A percentile compares a stretch with the other conserved stretches of the same genome.
Evolutionary conservation across 495 filamentous ascomycete species (phyloP).

Genomic region (Talaromyces wortmannii): DNA sequence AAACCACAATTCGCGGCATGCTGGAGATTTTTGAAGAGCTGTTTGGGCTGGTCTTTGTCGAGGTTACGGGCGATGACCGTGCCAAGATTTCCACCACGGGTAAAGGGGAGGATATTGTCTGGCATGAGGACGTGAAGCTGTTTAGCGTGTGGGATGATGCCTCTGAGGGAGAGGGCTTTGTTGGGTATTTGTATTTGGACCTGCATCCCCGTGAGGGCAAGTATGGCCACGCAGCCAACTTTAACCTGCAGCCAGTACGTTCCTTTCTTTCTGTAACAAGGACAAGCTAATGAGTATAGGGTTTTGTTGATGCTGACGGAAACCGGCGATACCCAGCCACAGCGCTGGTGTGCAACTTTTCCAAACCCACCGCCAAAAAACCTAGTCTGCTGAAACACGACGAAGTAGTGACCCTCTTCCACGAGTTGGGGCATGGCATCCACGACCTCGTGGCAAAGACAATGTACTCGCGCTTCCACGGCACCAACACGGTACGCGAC

Average conservation of each 20-base stretch:
- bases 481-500: slow-evolving; percentile 64
- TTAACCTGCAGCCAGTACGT: slow-evolving; percentile 61
- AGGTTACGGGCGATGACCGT: slow-evolving; percentile 59
- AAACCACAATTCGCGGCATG: slow-evolving; percentile 82
- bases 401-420: slow-evolving; percentile 66
- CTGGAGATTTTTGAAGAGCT: slow-evolving; percentile 89
- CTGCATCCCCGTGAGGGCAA: slow-evolving; percentile 62
- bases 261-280: too few relatives aligned
- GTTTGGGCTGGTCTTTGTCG: slow-evolving; percentile 86
- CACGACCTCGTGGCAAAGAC: slow-evolving; percentile 63
- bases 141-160: slow-evolving; percentile 69
- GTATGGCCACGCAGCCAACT: slow-evolving; percentile 69
- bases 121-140: slow-evolving; percentile 64
- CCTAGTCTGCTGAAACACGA: slow-evolving; percentile 65
- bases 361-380: slow-evolving; percentile 62
- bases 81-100: slow-evolving; percentile 46
- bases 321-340: slow-evolving; percentile 61
- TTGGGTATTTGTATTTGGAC: slow-evolving; percentile 68
- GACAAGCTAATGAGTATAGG: slow-evolving; percentile 16
- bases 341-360: slow-evolving; percentile 67
- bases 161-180: slow-evolving; percentile 56
- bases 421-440: slow-evolving; percentile 71
- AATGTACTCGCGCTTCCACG: slow-evolving; percentile 65
- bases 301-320: slow-evolving; percentile 51
- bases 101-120: slow-evolving; percentile 59